A percentile compares a stretch with the other conserved stretches of the same genome.
These are phyloP conservation scores for Pleurotus pulmonarius DNA, from an alignment of 768 basidiomycete genomes.

Conservation along the genomic window DNA sequence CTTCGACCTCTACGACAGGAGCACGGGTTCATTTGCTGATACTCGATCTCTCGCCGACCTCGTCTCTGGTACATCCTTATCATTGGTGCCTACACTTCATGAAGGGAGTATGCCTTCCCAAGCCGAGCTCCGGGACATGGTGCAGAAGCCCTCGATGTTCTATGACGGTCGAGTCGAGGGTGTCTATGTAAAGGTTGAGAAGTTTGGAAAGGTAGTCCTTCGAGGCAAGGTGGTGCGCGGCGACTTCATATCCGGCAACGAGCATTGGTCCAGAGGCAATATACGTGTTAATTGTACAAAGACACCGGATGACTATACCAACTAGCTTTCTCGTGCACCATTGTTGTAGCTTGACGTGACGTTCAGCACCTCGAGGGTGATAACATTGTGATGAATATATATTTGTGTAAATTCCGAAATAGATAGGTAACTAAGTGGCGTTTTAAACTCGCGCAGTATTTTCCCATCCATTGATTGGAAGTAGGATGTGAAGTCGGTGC, in stretches of 20 bases:
- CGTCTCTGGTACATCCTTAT: conserved; percentile 35
- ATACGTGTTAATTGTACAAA: conserved; percentile 31
- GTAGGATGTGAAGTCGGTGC: too few relatives aligned
- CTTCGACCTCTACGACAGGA: conserved; percentile 58
- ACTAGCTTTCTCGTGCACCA: too few relatives aligned
- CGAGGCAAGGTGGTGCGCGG: conserved; percentile 56
- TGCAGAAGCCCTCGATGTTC: conserved; percentile 39
- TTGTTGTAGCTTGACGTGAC: too few relatives aligned
- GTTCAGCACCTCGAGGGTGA: too few relatives aligned
- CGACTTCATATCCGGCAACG: conserved; percentile 62
- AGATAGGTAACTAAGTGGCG: too few relatives aligned
- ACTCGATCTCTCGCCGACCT: conserved; percentile 28
- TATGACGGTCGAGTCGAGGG: conserved; percentile 51
- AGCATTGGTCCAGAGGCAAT: conserved; percentile 51
- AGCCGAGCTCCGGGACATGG: conserved; percentile 37
- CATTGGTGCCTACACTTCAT: conserved; percentile 38
- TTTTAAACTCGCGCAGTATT: too few relatives aligned
- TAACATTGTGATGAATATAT: too few relatives aligned
- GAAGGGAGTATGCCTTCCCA: conserved; percentile 38
- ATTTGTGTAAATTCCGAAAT: too few relatives aligned
- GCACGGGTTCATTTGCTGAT: conserved; percentile 34
- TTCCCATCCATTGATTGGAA: too few relatives aligned
- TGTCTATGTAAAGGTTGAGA: conserved; percentile 55
- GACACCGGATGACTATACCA: too few relatives aligned
- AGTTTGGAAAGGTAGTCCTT: conserved; percentile 29